Conservation (phyloP, 2,329 filamentous ascomycete species). For the Leptographium radiaticola region DNA sequence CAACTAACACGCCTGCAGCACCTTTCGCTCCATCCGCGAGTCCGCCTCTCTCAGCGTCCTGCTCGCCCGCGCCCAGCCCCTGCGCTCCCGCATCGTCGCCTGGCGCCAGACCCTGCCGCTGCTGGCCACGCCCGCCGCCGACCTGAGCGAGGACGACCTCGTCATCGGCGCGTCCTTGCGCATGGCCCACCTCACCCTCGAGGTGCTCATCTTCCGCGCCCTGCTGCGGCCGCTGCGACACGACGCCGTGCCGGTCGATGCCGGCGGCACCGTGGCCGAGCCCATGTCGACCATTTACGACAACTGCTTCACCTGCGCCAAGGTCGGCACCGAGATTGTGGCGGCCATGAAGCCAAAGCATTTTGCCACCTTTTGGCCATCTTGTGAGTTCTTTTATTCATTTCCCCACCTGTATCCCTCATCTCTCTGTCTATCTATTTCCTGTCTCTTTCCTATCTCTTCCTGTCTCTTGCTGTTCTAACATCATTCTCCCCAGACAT, state of each 20-base stretch:
- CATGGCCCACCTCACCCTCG: slow-evolving; percentile 14
- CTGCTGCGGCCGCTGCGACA: slow-evolving; percentile 13
- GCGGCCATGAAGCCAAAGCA: slow-evolving; percentile 12
- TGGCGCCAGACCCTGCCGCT: slow-evolving; percentile 16
- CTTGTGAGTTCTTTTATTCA: slow-evolving; percentile 7
- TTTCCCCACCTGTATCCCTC: no score
- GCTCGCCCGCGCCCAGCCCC: slow-evolving; percentile 13
- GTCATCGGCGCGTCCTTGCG: slow-evolving; percentile 12
- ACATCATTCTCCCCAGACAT: slow-evolving; percentile 11
- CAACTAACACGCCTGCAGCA: slow-evolving; percentile 1
- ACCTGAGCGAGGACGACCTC: slow-evolving; percentile 14
- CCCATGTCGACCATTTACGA: slow-evolving; percentile 15
- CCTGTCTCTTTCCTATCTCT: neutral
- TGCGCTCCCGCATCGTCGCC: slow-evolving; percentile 13
- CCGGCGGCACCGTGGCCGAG: slow-evolving; percentile 7
- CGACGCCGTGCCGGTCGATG: slow-evolving; percentile 1
- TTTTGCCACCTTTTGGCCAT: slow-evolving; percentile 15
- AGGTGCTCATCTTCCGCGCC: slow-evolving; percentile 16
- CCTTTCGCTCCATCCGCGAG: slow-evolving; percentile 6
- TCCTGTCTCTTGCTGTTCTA: neutral
- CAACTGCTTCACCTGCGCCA: slow-evolving; percentile 14
- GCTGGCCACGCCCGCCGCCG: slow-evolving; percentile 11
- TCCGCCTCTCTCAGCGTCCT: slow-evolving; percentile 7
- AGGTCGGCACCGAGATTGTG: slow-evolving; percentile 13
- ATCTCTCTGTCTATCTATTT: no score